Evolutionary conservation across 768 basidiomycete species (phyloP).

Genomic region (Phlebiopsis flavidoalba): DNA sequence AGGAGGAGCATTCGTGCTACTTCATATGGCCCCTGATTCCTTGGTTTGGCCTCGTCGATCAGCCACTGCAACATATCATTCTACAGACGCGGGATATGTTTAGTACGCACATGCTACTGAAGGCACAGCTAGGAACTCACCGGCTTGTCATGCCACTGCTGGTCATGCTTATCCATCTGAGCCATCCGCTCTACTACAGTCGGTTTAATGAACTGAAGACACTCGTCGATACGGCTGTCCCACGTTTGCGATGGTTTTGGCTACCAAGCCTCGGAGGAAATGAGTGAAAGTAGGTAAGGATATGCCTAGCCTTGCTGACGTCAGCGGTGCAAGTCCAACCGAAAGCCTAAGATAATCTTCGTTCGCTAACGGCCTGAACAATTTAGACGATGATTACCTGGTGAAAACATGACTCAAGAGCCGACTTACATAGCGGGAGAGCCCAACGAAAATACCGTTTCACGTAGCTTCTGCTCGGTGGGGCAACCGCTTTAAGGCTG

Average conservation of each 20-base stretch:
- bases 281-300: slow-evolving; percentile 28
- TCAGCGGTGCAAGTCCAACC: slow-evolving; percentile 27
- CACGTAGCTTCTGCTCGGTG: slow-evolving; percentile 40
- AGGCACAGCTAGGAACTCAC: neutral
- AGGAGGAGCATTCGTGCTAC: slow-evolving; percentile 3
- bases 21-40: neutral
- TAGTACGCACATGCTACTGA: neutral
- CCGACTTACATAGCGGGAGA: slow-evolving; percentile 34
- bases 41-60: slow-evolving; percentile 9
- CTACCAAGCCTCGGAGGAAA: slow-evolving; percentile 23
- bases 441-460: slow-evolving; percentile 47
- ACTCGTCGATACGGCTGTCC: neutral
- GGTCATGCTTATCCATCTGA: slow-evolving; percentile 7
- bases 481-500: slow-evolving; percentile 31
- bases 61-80: slow-evolving; percentile 17
- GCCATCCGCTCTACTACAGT: slow-evolving; percentile 11
- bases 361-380: slow-evolving; percentile 36
- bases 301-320: slow-evolving; percentile 14
- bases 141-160: slow-evolving; percentile 8
- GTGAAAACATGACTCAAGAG: neutral
- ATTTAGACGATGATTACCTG: neutral
- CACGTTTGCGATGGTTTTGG: neutral
- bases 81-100: neutral
- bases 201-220: slow-evolving; percentile 6
- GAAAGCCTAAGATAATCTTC: slow-evolving; percentile 30